Base-by-base conservation (phyloP, 495 filamentous ascomycete genomes). In the Aspergillus campestris region DNA sequence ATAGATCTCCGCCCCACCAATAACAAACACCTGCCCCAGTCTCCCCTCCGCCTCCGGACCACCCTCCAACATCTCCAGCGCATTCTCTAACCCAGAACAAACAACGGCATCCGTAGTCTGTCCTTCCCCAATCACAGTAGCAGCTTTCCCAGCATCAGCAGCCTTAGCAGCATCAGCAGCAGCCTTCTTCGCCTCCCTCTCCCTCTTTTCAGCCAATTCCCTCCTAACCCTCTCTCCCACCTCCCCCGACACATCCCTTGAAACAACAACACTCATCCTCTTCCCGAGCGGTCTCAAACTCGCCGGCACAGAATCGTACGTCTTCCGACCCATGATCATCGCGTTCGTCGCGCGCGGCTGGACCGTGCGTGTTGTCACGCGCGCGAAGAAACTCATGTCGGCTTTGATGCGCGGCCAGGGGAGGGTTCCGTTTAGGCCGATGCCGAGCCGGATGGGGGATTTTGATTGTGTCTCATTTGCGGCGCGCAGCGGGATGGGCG, bases 281-380 rank as follows among this genome's bases (percentile, higher is more conserved):
- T 77, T 86, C 38, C 75, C 81, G 9, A 98, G 68, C 29, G 92
- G 92, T n/a, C 89, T 75, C 54, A 89, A 84, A 9, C 66, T 68
- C 0, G 64, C 55, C 2, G 91, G 91, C 4, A 98, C 88, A 36
- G 79, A 84, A 27, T 91, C 85, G 81, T 89, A 98, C 0, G 92
- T 96, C 65, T 92, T 95, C 51, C 92, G 86, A 39, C 92, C 92
- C 91, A 98, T 98, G 56, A 98, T 83, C 18, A 98, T 83, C 0
- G 84, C 86, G 58, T 97, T 98, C 0, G 64, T 64, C 14, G 54
- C 61, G 7, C 58, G 55, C 0, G 51, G 34, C 3, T 13, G 31
- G 1, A 63, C 64, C 40, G 71, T 44, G 9, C 87, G 83, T 48
- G 86, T 87, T 4, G 92, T 96, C 6, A 92, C 83, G 40, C 90